Evolutionary conservation across 1,284 basidiomycete species (phyloP).

Genomic region (Phlebopus sp.): DNA sequence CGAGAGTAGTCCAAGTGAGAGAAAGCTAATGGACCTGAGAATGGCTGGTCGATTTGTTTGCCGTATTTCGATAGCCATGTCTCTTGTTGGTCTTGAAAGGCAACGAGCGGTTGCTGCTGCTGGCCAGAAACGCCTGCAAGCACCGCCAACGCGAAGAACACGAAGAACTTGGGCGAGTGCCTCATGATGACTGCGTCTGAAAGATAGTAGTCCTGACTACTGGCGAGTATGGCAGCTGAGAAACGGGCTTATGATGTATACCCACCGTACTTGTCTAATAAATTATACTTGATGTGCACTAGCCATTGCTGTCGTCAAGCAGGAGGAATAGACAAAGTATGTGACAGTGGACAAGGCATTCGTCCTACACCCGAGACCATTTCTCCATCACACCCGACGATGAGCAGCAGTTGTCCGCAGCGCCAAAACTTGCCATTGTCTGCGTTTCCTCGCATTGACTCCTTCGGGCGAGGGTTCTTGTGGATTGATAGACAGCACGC

Average conservation of each 20-base stretch:
- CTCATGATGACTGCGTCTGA: too few species aligned
- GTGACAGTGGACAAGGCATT: too few species aligned
- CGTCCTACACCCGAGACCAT: too few species aligned
- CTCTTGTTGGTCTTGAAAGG: constrained; percentile 11
- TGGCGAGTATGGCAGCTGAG: too few species aligned
- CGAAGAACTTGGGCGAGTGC: too few species aligned
- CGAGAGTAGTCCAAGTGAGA: constrained; percentile 68
- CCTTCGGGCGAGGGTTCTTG: constrained; percentile 15
- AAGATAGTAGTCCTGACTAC: too few species aligned
- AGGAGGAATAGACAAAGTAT: too few species aligned
- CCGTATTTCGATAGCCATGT: constrained; percentile 72
- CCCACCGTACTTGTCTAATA: too few species aligned
- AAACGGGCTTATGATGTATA: too few species aligned
- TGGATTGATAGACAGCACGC: constrained; percentile 35
- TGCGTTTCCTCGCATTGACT: constrained; percentile 26
- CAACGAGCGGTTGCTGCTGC: constrained; percentile 15
- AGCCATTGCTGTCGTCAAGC: too few species aligned
- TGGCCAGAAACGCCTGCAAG: constrained; percentile 1
- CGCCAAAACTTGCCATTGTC: constrained; percentile 28
- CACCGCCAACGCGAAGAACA: background rate
- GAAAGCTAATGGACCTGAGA: constrained; percentile 72
- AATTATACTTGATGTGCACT: too few species aligned
- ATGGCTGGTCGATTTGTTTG: constrained; percentile 62
- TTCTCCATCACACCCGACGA: constrained; percentile 15
- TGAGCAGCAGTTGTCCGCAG: constrained; percentile 26